Base-by-base conservation (phyloP, 2,329 filamentous ascomycete genomes). In the Fusarium brachygibbosum region DNA sequence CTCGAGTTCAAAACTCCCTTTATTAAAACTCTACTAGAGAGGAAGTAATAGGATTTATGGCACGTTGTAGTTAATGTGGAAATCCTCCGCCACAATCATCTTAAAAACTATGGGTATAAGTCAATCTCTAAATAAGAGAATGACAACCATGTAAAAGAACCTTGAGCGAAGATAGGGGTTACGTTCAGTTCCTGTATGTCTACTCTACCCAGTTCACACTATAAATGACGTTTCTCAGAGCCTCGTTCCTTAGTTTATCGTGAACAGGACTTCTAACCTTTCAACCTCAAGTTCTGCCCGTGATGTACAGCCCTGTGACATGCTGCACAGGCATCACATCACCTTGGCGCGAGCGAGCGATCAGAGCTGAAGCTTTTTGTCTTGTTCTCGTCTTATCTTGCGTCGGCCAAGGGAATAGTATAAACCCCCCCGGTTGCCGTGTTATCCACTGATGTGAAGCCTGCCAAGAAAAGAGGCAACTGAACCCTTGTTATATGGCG, bases 401-500 rank as follows among this genome's bases (percentile, higher is more conserved):
- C 46, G 40, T 63, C 51, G 51, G 56, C 37, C 64, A 60, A 59
- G 44, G 34, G 37, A 35, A 48, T 41, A 41, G 35, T 17, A 29
- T 40, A 21, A 13, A 40, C 29, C 7, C 37, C 40, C 29, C 41
- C 58, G 38, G 50, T 35, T 49, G 59, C 53, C 60, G 59, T 44
- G 35, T 46, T 66, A 69, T 29, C 61, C 55, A 66, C 66, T 44
- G 48, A 46, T 37, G 40, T n/a, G 12, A 28, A 28, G 29, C 32
- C 51, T 45, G 46, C 48, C 63, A 49, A 50, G 61, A 53, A 17
- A 31, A 42, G 50, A 63, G 53, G 44, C 54, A 64, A 55, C 34
- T 40, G 7, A 53, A 58, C 44, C 66, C 62, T 19, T 48, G 57
- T 62, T 63, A 59, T 58, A 69, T 66, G 51, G 65, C 65, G 57